Evolutionary conservation across 1,284 basidiomycete genomes (phyloP).

Genomic region (Wolfiporia cocos): DNA sequence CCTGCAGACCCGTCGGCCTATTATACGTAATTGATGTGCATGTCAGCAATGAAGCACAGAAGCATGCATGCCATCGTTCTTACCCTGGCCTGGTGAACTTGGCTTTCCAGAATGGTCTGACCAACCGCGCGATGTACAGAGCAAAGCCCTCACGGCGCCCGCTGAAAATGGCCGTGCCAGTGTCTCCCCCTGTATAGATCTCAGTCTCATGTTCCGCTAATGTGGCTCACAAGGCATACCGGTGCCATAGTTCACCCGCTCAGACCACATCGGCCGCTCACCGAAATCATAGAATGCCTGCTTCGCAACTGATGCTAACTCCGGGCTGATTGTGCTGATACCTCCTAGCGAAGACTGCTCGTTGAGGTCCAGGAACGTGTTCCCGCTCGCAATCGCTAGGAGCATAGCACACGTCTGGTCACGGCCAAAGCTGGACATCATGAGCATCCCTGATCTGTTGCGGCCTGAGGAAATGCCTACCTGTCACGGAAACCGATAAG

Average conservation of each 20-base stretch:
- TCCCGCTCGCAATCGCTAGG: conserved; percentile 73
- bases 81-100: conserved; percentile 66
- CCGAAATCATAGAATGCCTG: conserved; percentile 83
- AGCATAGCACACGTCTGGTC: conserved; percentile 91
- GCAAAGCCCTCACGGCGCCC: conserved; percentile 88
- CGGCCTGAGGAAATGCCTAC: conserved; percentile 26
- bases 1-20: conserved; percentile 41
- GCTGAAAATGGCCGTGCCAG: conserved; percentile 77
- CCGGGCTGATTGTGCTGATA: conserved; percentile 47
- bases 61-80: too few relatives aligned
- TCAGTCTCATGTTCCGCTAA: neutral
- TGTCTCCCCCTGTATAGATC: conserved; percentile 45
- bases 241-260: conserved; percentile 65
- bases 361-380: conserved; percentile 59
- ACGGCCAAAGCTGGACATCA: conserved; percentile 63
- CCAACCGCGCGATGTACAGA: conserved; percentile 79
- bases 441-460: conserved; percentile 8
- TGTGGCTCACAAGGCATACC: conserved; percentile 27
- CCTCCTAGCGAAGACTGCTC: conserved; percentile 42
- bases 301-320: conserved; percentile 65
- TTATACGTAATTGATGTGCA: conserved; percentile 6
- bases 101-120: conserved; percentile 85
- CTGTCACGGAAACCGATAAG: conserved; percentile 73
- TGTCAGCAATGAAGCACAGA: too few relatives aligned
- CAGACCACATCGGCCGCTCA: conserved; percentile 74